Evolutionary conservation across 495 filamentous ascomycete species (phyloP), one percentile per base, ranked within the genome.

Genomic region (Talaromyces liani): DNA sequence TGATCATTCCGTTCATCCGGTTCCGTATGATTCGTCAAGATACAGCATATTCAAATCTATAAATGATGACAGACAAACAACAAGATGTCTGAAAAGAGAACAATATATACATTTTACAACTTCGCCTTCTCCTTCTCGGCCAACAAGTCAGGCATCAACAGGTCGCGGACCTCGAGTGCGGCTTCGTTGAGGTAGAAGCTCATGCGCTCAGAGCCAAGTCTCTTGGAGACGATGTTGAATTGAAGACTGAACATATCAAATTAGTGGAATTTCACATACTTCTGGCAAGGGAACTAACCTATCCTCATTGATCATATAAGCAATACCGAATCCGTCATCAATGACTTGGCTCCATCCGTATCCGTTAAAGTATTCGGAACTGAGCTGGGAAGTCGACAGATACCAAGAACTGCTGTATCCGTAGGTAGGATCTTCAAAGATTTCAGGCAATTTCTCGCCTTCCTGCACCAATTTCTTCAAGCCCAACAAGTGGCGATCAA

Each of bases 301-400:
- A 75, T 95, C 96, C 83, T 99, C 94, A 71, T 99, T 99, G 70
- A 99, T 97, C 95, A 99, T 99, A 70, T 99, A 99, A 12, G 95
- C 95, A 75, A 99, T 96, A 22, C 95, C 94, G 74, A 91, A 99
- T 16, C 94, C 94, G 41, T 88, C 91, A 72, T 98, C 93, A 63
- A 98, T 89, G 20, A 99, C 95, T 83, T 99, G 93, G 71, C 91
- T 95, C 95, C 95, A 99, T 33, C 95, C 95, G 79, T 99, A 99
- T 16, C 95, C 95, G 72, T 99, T 98, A 81, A 98, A 99, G 80
- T 86, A 96, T 82, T 99, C 95, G 29, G 87, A 91, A 78, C 88
- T 93, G 72, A 99, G 77, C 83, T 99, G 95, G 68, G 84, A 88
- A 36, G 87, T 91, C 31, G 87, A 91, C 65, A 99, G 76, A 77